Evolutionary conservation across 495 filamentous ascomycete genomes (phyloP).

Genomic region (Podospora tetraspora): DNA sequence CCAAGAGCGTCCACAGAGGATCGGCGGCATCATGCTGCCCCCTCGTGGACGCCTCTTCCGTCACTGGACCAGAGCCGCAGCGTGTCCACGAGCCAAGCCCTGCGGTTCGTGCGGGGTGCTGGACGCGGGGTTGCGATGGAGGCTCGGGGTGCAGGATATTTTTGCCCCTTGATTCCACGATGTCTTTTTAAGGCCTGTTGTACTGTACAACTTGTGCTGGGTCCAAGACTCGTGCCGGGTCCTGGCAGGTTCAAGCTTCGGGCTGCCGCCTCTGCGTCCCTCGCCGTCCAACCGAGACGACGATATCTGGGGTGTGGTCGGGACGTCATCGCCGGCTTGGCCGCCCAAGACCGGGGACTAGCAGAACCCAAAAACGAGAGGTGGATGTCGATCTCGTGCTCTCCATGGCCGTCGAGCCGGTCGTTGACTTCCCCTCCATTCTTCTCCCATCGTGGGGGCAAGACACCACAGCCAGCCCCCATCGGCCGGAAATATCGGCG

Average conservation of each 20-base stretch:
- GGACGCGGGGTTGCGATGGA: background rate
- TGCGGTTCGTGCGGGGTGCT: constrained; percentile 5
- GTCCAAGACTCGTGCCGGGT: background rate
- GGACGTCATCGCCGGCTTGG: background rate
- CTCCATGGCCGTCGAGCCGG: background rate
- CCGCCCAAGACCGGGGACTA: background rate
- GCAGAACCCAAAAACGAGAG: background rate
- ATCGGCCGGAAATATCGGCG: constrained; percentile 3
- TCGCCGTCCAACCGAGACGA: background rate
- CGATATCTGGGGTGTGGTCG: background rate
- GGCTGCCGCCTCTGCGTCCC: background rate
- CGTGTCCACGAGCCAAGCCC: constrained; percentile 1
- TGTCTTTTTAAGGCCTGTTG: background rate
- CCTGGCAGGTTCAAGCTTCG: background rate
- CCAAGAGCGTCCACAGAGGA: background rate
- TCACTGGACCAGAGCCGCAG: constrained; percentile 9
- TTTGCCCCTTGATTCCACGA: background rate
- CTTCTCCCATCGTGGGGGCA: background rate
- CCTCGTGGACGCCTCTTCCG: constrained; percentile 4
- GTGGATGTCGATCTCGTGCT: background rate
- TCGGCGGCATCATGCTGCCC: constrained; percentile 3
- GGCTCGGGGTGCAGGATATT: background rate
- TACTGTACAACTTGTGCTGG: too few species aligned
- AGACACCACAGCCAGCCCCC: background rate
- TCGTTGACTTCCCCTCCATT: background rate